phyloP scores from a whole-genome alignment of 2,329 filamentous ascomycete genomes.

The Ascochyta lentis region DNA sequence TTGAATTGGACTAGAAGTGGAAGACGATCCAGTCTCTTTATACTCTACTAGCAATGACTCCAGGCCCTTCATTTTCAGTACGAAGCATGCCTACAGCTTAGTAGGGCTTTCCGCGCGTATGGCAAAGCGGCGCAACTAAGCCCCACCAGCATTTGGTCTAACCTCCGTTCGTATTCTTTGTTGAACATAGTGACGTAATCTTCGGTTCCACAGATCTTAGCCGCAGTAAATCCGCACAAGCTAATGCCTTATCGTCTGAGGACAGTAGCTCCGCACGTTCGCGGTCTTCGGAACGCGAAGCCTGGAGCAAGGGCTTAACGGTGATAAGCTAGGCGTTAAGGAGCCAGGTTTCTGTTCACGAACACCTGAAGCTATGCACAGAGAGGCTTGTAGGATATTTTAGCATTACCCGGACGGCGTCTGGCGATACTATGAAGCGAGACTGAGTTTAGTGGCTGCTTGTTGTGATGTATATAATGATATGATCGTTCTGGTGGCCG shows the following conservation, averaged over 20 bases:
- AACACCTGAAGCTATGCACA: not conserved
- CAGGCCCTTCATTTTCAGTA: too few species aligned
- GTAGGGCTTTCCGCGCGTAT: too few species aligned
- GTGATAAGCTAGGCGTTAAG: not conserved
- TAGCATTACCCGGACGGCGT: not conserved
- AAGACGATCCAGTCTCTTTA: too few species aligned
- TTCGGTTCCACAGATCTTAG: not conserved
- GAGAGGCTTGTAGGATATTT: not conserved
- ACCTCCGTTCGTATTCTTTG: constrained; percentile 7
- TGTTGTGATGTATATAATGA: not conserved
- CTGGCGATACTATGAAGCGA: not conserved
- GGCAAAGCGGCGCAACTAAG: not conserved
- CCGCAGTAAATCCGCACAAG: constrained; percentile 4
- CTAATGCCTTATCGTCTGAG: not conserved
- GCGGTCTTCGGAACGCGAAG: not conserved
- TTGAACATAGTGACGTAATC: not conserved
- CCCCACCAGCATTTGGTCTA: constrained; percentile 3
- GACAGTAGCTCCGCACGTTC: not conserved
- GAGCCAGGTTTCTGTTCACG: not conserved
- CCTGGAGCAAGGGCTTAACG: not conserved
- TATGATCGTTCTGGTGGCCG: not conserved
- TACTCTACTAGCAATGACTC: too few species aligned
- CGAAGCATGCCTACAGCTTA: too few species aligned
- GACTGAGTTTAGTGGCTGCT: too few species aligned
- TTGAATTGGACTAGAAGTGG: too few species aligned